Evolutionary conservation across 306 rosid species (phyloP), one percentile per base, ranked within the genome.

Genomic region (Cyamopsis tetragonoloba): DNA sequence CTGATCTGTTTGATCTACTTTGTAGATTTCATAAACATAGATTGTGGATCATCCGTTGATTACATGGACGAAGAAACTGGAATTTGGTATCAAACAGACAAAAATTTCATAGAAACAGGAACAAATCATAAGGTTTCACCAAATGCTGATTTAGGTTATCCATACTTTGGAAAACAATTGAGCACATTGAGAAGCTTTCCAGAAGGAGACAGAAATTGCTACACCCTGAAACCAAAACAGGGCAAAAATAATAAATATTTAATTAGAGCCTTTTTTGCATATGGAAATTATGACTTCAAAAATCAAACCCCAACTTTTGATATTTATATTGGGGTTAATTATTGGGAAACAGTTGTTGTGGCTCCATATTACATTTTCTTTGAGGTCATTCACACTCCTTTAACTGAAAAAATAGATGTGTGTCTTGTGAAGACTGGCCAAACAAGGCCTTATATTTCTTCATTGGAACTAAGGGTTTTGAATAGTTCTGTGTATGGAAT

Each of bases 131-230:
- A 1, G 17, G 43, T 31, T 20, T 9, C 74, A 31, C 3, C 35
- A 12, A 3, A 0, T 2, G 6, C 4, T 2, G 0, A 17, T 18
- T 28, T 26, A 2, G 11, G 6, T 3, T 11, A 6, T 11, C 24
- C 17, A 4, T 10, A 38, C n/a, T 13, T 37, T 8, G 55, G 42
- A 31, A 72, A 4, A 13, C 75, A 24, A 8, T 48, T 75, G 8
- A 23, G 13, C 13, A 72, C 72, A 9, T 9, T 83, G 5, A 83
- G 96, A 77, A 74, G 77, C 19, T 84, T 89, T 23, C 85, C 86
- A 3, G 11, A 54, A 0, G 85, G 85, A 49, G 44, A 5, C 4
- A 76, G 68, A 50, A 87, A 80, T 28, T 89, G 96, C 70, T 89
- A 82, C 68, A 64, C 57, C 6, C 64, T 87, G 27, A 76, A 28